Percentiles rank a stretch among this genome's conserved stretches.
Evolutionary conservation across 768 basidiomycete species (phyloP).

Genomic region (Termitomyces sp.): DNA sequence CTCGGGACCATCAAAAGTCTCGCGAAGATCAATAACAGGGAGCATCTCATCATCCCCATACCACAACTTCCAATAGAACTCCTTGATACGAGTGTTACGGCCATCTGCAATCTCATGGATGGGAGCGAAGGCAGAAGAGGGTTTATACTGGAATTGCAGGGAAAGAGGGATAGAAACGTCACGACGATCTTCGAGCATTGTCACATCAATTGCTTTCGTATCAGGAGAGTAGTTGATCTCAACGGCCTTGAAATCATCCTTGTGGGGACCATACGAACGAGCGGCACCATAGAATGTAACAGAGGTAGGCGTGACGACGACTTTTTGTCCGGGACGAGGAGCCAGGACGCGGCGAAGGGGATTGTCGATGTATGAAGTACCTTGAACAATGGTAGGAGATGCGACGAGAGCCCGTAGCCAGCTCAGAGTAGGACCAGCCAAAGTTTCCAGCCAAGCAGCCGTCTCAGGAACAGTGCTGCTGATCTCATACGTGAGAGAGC

Average conservation of each 20-base stretch:
- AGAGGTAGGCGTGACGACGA: slow-evolving; percentile 62
- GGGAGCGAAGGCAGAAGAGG: slow-evolving; percentile 84
- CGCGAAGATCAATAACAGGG: slow-evolving; percentile 75
- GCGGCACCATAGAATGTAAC: slow-evolving; percentile 74
- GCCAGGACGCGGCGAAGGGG: slow-evolving; percentile 83
- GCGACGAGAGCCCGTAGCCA: slow-evolving; percentile 88
- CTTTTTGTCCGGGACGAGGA: slow-evolving; percentile 77
- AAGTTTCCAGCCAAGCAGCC: slow-evolving; percentile 75
- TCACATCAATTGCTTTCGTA: slow-evolving; percentile 61
- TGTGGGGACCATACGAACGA: slow-evolving; percentile 76
- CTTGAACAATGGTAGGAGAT: slow-evolving; percentile 84
- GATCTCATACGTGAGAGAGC: slow-evolving; percentile 48
- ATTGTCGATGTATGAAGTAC: slow-evolving; percentile 81
- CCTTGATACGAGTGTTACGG: slow-evolving; percentile 89
- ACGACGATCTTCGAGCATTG: slow-evolving; percentile 80
- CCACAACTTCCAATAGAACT: slow-evolving; percentile 99
- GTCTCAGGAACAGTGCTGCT: slow-evolving; percentile 53
- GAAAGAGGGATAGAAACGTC: slow-evolving; percentile 74
- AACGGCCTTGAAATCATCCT: slow-evolving; percentile 76
- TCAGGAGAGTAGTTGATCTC: slow-evolving; percentile 60
- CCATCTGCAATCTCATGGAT: slow-evolving; percentile 86
- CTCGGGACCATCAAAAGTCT: slow-evolving; percentile 84
- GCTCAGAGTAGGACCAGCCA: slow-evolving; percentile 77
- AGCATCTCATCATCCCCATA: slow-evolving; percentile 82
- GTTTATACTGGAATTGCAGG: slow-evolving; percentile 84